Evolutionary conservation across 1,284 basidiomycete species (phyloP), one percentile per base, ranked within the genome.

Genomic region (Marasmius fiardii): DNA sequence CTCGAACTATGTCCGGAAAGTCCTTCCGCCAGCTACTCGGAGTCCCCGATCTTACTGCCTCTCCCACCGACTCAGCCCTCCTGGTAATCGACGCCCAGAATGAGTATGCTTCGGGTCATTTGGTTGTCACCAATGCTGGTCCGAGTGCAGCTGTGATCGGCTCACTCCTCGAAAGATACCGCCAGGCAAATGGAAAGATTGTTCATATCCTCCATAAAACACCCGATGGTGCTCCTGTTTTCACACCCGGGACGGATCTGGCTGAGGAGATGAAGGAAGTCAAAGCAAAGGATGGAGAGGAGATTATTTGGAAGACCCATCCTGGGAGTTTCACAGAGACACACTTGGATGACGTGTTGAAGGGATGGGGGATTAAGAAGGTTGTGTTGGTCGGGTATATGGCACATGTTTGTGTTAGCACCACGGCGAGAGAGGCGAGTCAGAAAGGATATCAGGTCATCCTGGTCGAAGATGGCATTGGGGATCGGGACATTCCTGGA

Each of bases 11-110:
- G 28, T 31, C 28, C 28, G 28, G 5, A 31, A 31, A 31, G 10
- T 31, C 28, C 5, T 31, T 31, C 28, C 28, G 28, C 28, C 28
- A 31, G 28, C 10, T 31, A 10, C 28, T 31, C 28, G 28, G 28
- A 31, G 10, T 31, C 4, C 10, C 28, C 28, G 28, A 31, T 10
- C 4, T 31, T 12, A 45, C 43, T 23, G 49, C 49, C 10, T 33
- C 49, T 20, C 21, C 34, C 23, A 18, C 16, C 2, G 49, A 51
- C 34, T 56, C 23, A 18, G 47, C 57, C 23, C 53, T 62, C 16
- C n/a, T 62, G 49, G 57, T 60, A 52, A 60, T 62, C 54, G 59
- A 62, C 48, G 57, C 58, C 5, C 60, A 62, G 47, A 58, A 58
- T 41, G 60, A 62, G 41, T 62, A 58, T 48, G 57, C 43, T 16